Percentiles rank a stretch among this genome's conserved stretches.
phyloP scores from a whole-genome alignment of 768 basidiomycete species.

The Boletus subparvulus region DNA sequence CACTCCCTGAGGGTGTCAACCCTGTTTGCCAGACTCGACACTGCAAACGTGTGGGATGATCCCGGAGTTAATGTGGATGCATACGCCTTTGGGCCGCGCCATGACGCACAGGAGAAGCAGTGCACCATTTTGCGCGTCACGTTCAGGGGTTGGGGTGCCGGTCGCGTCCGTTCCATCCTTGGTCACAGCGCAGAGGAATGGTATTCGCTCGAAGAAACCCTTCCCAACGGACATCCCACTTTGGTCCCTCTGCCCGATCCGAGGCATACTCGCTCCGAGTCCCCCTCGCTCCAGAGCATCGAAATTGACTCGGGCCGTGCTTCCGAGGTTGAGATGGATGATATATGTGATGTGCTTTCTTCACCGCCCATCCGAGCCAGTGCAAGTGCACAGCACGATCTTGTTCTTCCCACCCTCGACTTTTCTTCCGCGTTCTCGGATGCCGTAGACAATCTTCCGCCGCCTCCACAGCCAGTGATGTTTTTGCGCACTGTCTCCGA shows the following conservation, averaged over 20 bases:
- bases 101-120: slow-evolving; percentile 42
- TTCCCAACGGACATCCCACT: slow-evolving; percentile 12
- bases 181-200: slow-evolving; percentile 73
- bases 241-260: not conserved
- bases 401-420: slow-evolving; percentile 77
- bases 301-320: slow-evolving; percentile 5
- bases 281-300: slow-evolving; percentile 1
- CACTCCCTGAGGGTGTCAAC: slow-evolving; percentile 67
- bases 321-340: slow-evolving; percentile 10
- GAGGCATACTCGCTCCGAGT: not conserved
- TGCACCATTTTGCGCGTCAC: slow-evolving; percentile 68
- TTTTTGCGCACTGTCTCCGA: slow-evolving; percentile 27
- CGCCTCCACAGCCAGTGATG: slow-evolving; percentile 15
- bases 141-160: slow-evolving; percentile 72
- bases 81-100: slow-evolving; percentile 54
- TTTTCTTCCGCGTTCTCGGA: slow-evolving; percentile 52
- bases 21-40: slow-evolving; percentile 70
- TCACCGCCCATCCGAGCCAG: slow-evolving; percentile 24
- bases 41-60: slow-evolving; percentile 59
- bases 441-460: not conserved
- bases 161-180: slow-evolving; percentile 62
- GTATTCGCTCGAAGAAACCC: slow-evolving; percentile 68
- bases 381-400: slow-evolving; percentile 59
- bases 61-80: slow-evolving; percentile 52
- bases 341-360: slow-evolving; percentile 4